These are phyloP conservation scores for Steccherinum ochraceum DNA, from an alignment of 768 basidiomycete species.

Conservation along the genomic window DNA sequence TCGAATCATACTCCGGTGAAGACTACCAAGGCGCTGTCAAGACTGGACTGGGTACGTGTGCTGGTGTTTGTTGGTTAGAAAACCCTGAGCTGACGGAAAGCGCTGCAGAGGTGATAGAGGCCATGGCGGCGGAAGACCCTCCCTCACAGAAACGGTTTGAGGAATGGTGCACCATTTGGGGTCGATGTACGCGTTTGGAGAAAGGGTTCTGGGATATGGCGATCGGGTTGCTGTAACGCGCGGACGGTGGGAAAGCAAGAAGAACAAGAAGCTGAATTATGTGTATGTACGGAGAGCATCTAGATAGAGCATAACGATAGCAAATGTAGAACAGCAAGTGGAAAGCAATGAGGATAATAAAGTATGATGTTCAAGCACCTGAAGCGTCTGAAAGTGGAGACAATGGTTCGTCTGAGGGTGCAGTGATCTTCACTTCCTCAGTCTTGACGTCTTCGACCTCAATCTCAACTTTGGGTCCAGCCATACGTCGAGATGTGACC, in stretches of 20 bases:
- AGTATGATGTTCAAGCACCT: background rate
- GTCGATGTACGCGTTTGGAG: constrained; percentile 70
- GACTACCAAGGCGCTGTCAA: constrained; percentile 69
- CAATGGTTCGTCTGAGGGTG: background rate
- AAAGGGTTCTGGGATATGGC: constrained; percentile 85
- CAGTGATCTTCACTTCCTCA: background rate
- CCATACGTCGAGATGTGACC: constrained; percentile 6
- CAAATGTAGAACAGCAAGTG: too few relatives aligned
- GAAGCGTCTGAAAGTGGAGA: background rate
- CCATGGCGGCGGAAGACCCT: constrained; percentile 49
- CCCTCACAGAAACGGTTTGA: constrained; percentile 53
- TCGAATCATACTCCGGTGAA: constrained; percentile 72
- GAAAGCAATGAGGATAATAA: too few relatives aligned
- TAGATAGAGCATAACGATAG: background rate
- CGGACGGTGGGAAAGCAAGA: background rate
- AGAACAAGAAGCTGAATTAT: constrained; percentile 7
- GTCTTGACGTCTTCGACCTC: constrained; percentile 25
- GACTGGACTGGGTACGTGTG: constrained; percentile 64
- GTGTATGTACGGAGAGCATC: background rate
- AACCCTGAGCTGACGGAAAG: constrained; percentile 3
- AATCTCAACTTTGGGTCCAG: constrained; percentile 34
- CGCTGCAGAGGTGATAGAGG: constrained; percentile 65
- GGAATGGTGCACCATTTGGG: constrained; percentile 71
- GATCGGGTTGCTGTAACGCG: constrained; percentile 26
- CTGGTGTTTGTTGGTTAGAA: too few relatives aligned